Conservation (phyloP, 2,329 filamentous ascomycete species). For the Chrysoporthe austroafricana region DNA sequence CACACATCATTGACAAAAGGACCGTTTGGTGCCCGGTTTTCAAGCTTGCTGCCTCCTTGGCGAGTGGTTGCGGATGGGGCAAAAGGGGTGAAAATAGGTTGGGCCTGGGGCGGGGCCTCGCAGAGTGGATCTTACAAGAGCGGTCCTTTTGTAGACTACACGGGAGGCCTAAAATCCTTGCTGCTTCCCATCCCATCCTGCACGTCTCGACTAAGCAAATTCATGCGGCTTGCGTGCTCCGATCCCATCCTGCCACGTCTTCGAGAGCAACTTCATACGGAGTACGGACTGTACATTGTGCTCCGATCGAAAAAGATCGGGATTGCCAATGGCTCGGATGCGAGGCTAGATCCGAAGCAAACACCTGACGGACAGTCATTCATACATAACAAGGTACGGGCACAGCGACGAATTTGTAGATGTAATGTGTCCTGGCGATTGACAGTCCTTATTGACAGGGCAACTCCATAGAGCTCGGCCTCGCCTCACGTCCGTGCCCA, state of each 20-base stretch:
- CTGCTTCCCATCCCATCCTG: not conserved
- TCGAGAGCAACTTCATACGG: not conserved
- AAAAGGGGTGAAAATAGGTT: no score
- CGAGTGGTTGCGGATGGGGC: not conserved
- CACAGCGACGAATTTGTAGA: not conserved
- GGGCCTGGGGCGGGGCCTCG: not conserved
- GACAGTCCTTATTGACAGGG: not conserved
- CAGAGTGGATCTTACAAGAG: not conserved
- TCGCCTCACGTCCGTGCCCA: not conserved
- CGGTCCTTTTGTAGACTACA: conserved; percentile 9
- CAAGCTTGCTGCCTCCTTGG: not conserved
- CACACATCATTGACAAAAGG: not conserved
- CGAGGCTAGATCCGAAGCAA: not conserved
- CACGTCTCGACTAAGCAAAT: not conserved
- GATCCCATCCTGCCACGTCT: not conserved
- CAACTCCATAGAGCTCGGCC: not conserved
- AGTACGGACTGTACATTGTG: not conserved
- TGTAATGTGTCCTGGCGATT: not conserved
- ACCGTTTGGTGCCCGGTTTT: not conserved
- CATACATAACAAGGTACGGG: not conserved
- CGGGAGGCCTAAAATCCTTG: not conserved
- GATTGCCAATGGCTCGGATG: not conserved
- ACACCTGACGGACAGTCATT: not conserved
- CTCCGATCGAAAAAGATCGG: not conserved
- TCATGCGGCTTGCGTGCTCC: not conserved